Base-by-base conservation (phyloP, 768 basidiomycete species). In the Lactarius evosmus region DNA sequence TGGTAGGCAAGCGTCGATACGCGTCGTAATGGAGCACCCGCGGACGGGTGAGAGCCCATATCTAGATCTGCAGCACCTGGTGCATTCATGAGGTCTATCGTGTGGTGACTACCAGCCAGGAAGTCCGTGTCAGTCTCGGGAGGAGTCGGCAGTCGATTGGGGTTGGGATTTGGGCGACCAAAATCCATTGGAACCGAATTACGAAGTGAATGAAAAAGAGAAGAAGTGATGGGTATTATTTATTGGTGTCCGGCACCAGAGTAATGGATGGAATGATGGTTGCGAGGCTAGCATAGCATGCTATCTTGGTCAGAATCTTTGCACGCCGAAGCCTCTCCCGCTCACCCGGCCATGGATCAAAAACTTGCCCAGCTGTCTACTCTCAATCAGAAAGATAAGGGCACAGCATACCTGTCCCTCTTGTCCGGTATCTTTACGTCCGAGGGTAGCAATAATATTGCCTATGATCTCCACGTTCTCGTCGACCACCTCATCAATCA, bases 381-480 rank as follows among this genome's bases (percentile, higher is more conserved):
- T 27, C 83, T 92, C 69, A 79, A 77, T 56, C 93, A 95, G 75
- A 94, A 93, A 71, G 92, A 95, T 77, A 93, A 93, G 70, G 91
- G 85, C 0, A 79, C 86, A 8, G 88, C 86, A 5, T 93, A 88
- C 70, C 79, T 86, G 46, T 75, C 86, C 19, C 80, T 93, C 38
- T 82, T 95, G 57, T 80, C 84, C 36, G 83, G 87, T 52, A 80
- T 87, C 56, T 73, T 93, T n/a, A 73, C 85, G 8, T 78, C 82
- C 54, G 68, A 80, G 58, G 78, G 83, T 68, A 75, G 76, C 25
- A 62, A 79, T 16, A 70, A 75, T 9, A 74, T 88, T 49, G 74
- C 78, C 22, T 69, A 73, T 38, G 86, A 91, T 74, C 75, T 95
- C 27, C 89, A 87, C 67, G 72, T 80, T 7, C 81, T 95, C 66